phyloP scores from a whole-genome alignment of 2,329 filamentous ascomycete species.

The Fusarium mexicanum region DNA sequence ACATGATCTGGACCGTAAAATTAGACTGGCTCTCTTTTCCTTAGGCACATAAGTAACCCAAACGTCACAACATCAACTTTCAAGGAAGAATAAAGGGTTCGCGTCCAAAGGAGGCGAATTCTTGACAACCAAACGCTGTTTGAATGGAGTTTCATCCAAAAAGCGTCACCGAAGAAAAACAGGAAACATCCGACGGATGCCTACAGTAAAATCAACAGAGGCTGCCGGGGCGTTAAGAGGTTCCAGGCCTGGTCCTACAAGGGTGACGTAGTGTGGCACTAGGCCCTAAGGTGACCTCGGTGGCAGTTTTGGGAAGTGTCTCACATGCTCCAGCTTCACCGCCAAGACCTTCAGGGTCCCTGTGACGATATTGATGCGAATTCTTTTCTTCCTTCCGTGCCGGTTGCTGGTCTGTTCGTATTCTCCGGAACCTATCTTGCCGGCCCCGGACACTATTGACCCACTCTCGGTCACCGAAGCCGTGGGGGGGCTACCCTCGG shows the following conservation, averaged over 20 bases:
- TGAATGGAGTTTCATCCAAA: constrained; percentile 1
- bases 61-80: constrained; percentile 19
- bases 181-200: constrained; percentile 9
- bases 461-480: constrained; percentile 32
- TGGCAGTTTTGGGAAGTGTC: constrained; percentile 39
- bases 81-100: not conserved
- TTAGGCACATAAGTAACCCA: constrained; percentile 6
- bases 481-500: constrained; percentile 23
- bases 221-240: not conserved
- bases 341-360: constrained; percentile 30
- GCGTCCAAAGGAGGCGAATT: not conserved
- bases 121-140: not conserved
- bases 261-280: constrained; percentile 40
- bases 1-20: constrained; percentile 29
- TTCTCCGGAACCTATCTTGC: not conserved
- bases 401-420: constrained; percentile 1
- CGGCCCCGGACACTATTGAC: constrained; percentile 9
- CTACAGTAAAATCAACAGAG: not conserved
- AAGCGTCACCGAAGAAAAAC: constrained; percentile 24
- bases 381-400: constrained; percentile 8
- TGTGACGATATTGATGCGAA: constrained; percentile 4
- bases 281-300: constrained; percentile 30
- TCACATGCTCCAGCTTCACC: constrained; percentile 39
- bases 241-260: constrained; percentile 22
- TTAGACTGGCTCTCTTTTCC: not conserved